Conservation (phyloP, 148 eudicot genomes). For the Chenopodium berlandieri region DNA sequence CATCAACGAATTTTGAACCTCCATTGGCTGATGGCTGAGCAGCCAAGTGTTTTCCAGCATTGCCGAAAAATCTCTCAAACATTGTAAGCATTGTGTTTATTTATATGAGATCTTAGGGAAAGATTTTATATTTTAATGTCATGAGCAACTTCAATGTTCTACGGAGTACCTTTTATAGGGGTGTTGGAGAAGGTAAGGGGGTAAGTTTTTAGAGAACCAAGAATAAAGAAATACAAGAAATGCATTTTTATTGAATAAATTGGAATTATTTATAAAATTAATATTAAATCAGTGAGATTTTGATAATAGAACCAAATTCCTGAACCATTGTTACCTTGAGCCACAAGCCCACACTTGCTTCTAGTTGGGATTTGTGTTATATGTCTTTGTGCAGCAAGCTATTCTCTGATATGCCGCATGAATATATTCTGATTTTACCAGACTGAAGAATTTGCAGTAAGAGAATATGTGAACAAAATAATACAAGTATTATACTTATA, state of each 20-base stretch:
- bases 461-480: neutral
- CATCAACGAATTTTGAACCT: neutral
- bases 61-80: neutral
- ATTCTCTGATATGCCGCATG: neutral
- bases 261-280: too few species aligned
- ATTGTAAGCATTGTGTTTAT: neutral
- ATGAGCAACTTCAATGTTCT: neutral
- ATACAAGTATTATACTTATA: neutral
- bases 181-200: neutral
- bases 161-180: neutral
- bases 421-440: neutral
- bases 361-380: neutral
- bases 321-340: too few species aligned
- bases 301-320: too few species aligned
- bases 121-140: neutral
- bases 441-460: neutral
- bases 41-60: neutral
- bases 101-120: neutral
- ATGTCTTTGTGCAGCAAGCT: neutral
- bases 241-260: neutral
- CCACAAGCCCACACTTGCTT: neutral
- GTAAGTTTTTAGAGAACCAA: neutral
- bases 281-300: too few species aligned
- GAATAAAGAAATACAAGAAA: neutral
- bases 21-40: neutral